These are phyloP conservation scores for Hypomyces rosellus DNA, from an alignment of 2,329 filamentous ascomycete species.

Conservation along the genomic window DNA sequence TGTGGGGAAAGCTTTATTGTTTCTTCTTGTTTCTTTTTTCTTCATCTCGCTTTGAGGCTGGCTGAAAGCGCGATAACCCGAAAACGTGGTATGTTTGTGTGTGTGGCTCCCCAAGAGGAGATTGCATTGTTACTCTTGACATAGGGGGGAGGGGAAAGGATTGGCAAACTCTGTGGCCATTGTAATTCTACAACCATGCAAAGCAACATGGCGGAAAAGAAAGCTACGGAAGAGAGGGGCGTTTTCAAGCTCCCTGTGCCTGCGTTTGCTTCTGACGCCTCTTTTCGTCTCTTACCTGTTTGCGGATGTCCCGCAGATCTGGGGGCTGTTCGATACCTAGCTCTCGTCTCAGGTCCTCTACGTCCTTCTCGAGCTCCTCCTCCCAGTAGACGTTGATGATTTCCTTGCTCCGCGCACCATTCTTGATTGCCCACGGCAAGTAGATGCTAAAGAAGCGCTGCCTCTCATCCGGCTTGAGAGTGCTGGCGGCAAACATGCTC, in stretches of 20 bases:
- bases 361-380: slow-evolving; percentile 80
- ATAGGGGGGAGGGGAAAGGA: neutral
- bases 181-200: slow-evolving; percentile 1
- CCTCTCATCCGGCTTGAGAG: slow-evolving; percentile 76
- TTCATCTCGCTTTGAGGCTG: neutral
- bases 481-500: slow-evolving; percentile 77
- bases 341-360: slow-evolving; percentile 64
- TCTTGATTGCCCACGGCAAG: slow-evolving; percentile 83
- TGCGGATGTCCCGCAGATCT: slow-evolving; percentile 73
- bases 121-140: neutral
- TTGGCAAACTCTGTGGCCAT: neutral
- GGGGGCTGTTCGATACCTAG: slow-evolving; percentile 84
- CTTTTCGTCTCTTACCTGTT: slow-evolving; percentile 60
- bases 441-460: slow-evolving; percentile 67
- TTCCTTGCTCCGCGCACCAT: slow-evolving; percentile 69
- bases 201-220: slow-evolving; percentile 8
- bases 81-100: too few relatives aligned
- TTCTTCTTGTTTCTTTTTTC: neutral
- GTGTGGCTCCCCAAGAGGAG: too few relatives aligned
- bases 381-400: slow-evolving; percentile 98
- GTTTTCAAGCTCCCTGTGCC: slow-evolving; percentile 5
- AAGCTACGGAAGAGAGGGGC: slow-evolving; percentile 1
- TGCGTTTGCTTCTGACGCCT: slow-evolving; percentile 51
- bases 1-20: neutral
- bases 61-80: neutral